Base-by-base conservation (phyloP, 2,329 filamentous ascomycete genomes). In the Aspergillus ustus region DNA sequence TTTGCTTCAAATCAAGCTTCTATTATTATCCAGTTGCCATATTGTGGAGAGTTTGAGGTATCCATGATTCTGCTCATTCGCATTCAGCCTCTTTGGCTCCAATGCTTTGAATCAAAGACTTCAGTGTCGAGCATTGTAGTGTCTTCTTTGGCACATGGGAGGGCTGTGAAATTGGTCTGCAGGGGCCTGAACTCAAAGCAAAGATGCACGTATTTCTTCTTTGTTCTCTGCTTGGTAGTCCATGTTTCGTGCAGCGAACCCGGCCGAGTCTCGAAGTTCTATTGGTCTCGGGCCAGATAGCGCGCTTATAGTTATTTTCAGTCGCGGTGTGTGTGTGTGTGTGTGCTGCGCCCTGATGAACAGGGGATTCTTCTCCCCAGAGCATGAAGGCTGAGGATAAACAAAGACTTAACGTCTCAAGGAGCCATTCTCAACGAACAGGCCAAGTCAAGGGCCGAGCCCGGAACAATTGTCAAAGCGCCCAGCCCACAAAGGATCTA, bases 1-100 rank as follows among this genome's bases (percentile, higher is more conserved):
- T 58, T 7, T 59, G 53, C 57, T 49, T 28, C 29, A 59, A 51
- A 45, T 53, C 37, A n/a, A 29, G 44, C 50, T n/a, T 59, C 57
- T 59, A 59, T 59, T 48, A 53, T 59, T 59, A 59, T 54, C 57
- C 55, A 44, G 48, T 40, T 57, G 28, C 55, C 55, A 44, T 40
- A 51, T n/a, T 57, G 46, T 57, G 46, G 44, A 28, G 37, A 34
- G 46, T 6, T 13, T 19, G 17, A 15, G 29, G 11, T 51, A 34
- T 19, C 40, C 28, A 37, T 20, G 34, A 40, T 40, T 13, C 11
- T 6, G 34, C 34, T 4, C 52, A 25, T 62, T 62, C 52, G 57
- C 60, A 31, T 61, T 60, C 61, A 58, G 61, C 52, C 44, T 48
- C 43, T 58, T 50, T 50, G 22, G 28, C 49, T 25, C 45, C 17